These are phyloP conservation scores for Mikania micrantha DNA, from an alignment of 129 eudicot genomes.

Conservation along the genomic window DNA sequence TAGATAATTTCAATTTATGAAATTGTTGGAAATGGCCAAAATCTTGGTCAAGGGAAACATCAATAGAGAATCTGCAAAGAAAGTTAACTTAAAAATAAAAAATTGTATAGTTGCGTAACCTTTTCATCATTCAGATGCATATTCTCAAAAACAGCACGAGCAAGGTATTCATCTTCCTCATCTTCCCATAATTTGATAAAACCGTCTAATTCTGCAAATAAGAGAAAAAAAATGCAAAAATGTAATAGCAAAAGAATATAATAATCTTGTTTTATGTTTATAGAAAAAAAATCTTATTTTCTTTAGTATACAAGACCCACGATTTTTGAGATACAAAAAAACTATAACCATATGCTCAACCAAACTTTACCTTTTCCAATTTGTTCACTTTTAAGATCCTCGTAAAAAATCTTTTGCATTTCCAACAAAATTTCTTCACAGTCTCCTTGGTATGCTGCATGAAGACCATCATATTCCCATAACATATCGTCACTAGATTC, in stretches of 20 bases:
- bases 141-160: constrained; percentile 64
- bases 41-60: neutral
- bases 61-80: neutral
- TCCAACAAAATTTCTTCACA: constrained; percentile 84
- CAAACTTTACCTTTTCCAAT: constrained; percentile 35
- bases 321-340: neutral
- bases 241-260: constrained; percentile 1
- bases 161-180: constrained; percentile 86
- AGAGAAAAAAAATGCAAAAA: neutral
- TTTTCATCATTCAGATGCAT: constrained; percentile 65
- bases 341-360: neutral
- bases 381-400: constrained; percentile 51
- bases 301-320: neutral
- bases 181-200: constrained; percentile 58
- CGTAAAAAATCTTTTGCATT: constrained; percentile 89
- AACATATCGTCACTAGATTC: constrained; percentile 46
- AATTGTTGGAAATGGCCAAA: neutral
- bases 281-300: neutral
- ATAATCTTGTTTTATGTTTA: neutral
- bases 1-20: neutral
- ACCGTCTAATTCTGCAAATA: constrained; percentile 40
- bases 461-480: constrained; percentile 92
- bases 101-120: constrained; percentile 29
- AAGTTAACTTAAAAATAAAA: neutral
- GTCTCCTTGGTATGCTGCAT: constrained; percentile 62